Base-by-base conservation (phyloP, 2,329 filamentous ascomycete genomes). In the Calonectria ilicicola region DNA sequence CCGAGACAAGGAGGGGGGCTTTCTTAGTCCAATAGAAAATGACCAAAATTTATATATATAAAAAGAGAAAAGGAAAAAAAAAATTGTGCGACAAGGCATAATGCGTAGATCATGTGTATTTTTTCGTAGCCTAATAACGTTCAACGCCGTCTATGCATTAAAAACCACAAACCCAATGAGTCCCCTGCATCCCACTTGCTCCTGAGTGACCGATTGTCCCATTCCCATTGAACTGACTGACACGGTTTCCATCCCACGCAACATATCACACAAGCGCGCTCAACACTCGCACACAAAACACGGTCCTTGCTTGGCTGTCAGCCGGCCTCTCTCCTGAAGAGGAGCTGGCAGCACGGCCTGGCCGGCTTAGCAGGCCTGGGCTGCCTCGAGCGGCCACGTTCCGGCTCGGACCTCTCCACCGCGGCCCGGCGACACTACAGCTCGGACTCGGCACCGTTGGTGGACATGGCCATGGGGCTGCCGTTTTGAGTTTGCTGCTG, bases 361-460 rank as follows among this genome's bases (percentile, higher is more conserved):
- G 32, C n/a, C 21, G 65, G 62, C 46, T 29, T 72, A 19, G 32
- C n/a, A 44, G n/a, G 47, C 27, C 56, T 49, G 56, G 21, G 46
- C 53, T 29, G 65, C 51, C 42, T 40, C 42, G 51, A 56, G 42
- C 51, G 40, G 27, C 46, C 60, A 40, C 40, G 49, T 21, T 53
- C 29, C 23, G 21, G 69, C 66, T 65, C 63, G 38, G 26, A 23
- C 47, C 44, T 58, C 27, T 40, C 53, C 23, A 40, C 65, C 70
- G 49, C 26, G 60, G 72, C 69, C 67, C 63, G n/a, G 75, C 76
- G 76, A 49, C 68, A 69, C 80, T 85, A 85, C 78, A 91, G 86
- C 82, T 90, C 89, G 40, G 89, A 90, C 80, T 91, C 89, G 69
- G 86, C 89, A 66, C 88, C 89, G 72, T 91, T 90, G 5, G 88